phyloP scores from a whole-genome alignment of 164 flowering plant genomes.

The Litsea cubeba region DNA sequence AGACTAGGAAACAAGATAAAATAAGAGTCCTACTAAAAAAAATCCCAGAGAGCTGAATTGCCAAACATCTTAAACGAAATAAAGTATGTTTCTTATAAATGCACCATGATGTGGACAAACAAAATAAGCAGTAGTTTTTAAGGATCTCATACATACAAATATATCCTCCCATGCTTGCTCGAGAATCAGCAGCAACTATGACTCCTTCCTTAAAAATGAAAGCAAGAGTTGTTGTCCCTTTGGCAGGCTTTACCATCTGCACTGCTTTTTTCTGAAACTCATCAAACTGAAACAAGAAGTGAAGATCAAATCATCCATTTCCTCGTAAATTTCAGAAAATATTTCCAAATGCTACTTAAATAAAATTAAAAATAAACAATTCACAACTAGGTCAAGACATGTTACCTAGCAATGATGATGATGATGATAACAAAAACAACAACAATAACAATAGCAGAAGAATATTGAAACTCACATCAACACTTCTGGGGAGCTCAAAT shows the following conservation, averaged over 20 bases:
- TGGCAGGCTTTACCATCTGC: slow-evolving; percentile 95
- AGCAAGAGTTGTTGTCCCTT: slow-evolving; percentile 96
- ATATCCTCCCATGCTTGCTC: slow-evolving; percentile 99
- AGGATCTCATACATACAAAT: slow-evolving; percentile 46
- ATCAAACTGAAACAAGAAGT: slow-evolving; percentile 62
- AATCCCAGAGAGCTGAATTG: background rate
- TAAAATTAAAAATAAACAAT: no score
- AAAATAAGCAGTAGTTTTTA: background rate
- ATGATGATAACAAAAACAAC: background rate
- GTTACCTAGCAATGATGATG: background rate
- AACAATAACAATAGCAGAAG: background rate
- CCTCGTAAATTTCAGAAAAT: background rate
- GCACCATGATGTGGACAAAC: background rate
- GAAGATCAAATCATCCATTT: background rate
- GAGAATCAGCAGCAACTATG: slow-evolving; percentile 98
- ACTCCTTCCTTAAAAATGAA: slow-evolving; percentile 98
- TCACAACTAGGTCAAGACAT: background rate
- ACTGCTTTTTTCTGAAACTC: slow-evolving; percentile 78
- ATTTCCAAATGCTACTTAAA: no score
- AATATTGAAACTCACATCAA: slow-evolving; percentile 44
- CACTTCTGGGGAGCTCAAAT: slow-evolving; percentile 48
- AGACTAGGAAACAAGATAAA: no score
- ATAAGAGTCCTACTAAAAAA: no score
- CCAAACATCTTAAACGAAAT: no score
- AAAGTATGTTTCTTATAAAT: no score